Evolutionary conservation across 176 grass and related monocot genomes (phyloP).

Genomic region (Eleusine indica): DNA sequence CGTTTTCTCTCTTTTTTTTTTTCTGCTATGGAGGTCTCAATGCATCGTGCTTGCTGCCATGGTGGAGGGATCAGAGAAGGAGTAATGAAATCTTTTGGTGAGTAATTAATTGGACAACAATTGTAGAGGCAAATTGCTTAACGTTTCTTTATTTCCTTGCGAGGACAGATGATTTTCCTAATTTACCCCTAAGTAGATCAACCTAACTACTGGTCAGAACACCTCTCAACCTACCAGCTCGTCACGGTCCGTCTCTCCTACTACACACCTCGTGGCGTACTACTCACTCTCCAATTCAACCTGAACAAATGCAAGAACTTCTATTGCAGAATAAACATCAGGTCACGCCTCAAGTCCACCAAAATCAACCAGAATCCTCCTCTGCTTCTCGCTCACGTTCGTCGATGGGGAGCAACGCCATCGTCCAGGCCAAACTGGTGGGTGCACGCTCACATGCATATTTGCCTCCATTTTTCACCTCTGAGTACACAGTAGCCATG

Average conservation of each 20-base stretch:
- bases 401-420: constrained; percentile 41
- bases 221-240: background rate
- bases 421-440: constrained; percentile 91
- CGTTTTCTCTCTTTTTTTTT: no score
- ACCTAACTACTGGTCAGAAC: background rate
- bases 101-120: no score
- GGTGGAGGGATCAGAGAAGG: no score
- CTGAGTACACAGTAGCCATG: no score
- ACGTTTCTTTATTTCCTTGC: no score
- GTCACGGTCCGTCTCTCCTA: background rate
- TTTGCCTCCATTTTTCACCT: background rate
- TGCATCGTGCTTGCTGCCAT: no score
- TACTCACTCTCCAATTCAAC: background rate
- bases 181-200: background rate
- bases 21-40: no score
- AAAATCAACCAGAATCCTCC: background rate
- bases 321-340: no score
- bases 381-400: no score
- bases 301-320: background rate
- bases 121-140: no score
- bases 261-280: background rate
- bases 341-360: background rate
- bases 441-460: constrained; percentile 32
- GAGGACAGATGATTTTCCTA: no score
- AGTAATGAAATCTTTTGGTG: no score